These are phyloP conservation scores for Leptosphaerulina australis DNA, from an alignment of 2,329 filamentous ascomycete genomes.

Conservation along the genomic window DNA sequence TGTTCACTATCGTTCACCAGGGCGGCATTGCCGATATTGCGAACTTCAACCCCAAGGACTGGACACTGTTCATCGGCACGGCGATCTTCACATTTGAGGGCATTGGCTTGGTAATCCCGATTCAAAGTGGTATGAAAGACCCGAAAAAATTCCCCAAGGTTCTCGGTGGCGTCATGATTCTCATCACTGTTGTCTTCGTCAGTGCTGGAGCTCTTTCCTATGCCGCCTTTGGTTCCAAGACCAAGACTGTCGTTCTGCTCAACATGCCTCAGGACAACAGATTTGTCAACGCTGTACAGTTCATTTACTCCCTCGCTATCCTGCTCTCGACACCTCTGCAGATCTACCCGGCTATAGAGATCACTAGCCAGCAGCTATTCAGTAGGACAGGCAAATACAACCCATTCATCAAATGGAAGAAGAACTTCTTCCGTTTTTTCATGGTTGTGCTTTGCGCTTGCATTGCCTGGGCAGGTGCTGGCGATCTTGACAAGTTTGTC, in stretches of 20 bases:
- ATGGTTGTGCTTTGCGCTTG: conserved; percentile 84
- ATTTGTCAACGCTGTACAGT: conserved; percentile 93
- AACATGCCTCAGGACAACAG: conserved; percentile 96
- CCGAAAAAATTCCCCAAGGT: conserved; percentile 90
- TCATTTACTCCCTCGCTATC: conserved; percentile 98
- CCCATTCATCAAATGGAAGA: conserved; percentile 99
- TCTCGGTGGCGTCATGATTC: conserved; percentile 87
- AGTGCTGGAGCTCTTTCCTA: conserved; percentile 93
- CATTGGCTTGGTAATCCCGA: conserved; percentile 95
- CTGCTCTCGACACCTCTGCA: conserved; percentile 92
- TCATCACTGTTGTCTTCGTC: conserved; percentile 89
- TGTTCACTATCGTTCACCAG: conserved; percentile 76
- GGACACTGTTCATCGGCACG: conserved; percentile 98
- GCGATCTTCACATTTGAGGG: conserved; percentile 99
- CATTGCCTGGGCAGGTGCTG: conserved; percentile 90
- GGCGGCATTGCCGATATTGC: conserved; percentile 82
- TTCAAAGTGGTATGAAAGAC: conserved; percentile 94
- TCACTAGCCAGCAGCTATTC: conserved; percentile 92
- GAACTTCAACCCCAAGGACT: conserved; percentile 86
- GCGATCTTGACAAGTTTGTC: conserved; percentile 96
- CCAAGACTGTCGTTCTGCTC: conserved; percentile 93
- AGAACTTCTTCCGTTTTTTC: conserved; percentile 95
- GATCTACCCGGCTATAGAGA: conserved; percentile 96
- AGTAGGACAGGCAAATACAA: conserved; percentile 96
- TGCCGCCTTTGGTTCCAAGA: conserved; percentile 91